Evolutionary conservation across 495 filamentous ascomycete genomes (phyloP).

Genomic region (Bacidia rubella): DNA sequence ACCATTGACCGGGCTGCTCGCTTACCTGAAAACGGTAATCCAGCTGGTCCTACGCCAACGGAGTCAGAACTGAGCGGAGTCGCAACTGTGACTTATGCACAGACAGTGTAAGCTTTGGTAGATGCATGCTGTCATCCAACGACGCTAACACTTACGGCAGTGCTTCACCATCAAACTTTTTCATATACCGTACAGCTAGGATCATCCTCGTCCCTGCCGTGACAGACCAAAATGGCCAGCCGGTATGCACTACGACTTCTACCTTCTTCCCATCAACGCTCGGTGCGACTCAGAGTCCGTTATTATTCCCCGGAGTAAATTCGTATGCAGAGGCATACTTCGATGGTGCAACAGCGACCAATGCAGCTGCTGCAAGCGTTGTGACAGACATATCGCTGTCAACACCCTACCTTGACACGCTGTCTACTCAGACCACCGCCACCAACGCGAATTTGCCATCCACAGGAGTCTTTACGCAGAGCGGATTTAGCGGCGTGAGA

Average conservation of each 20-base stretch:
- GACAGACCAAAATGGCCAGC: conserved; percentile 6
- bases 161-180: conserved; percentile 7
- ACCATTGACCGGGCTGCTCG: conserved; percentile 4
- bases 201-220: conserved; percentile 12
- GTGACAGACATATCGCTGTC: conserved; percentile 6
- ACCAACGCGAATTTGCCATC: not conserved
- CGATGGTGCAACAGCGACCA: conserved; percentile 3
- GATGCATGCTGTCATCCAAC: not conserved
- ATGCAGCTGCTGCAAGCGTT: not conserved
- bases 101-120: conserved; percentile 5
- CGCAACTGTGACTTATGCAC: conserved; percentile 9
- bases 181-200: conserved; percentile 11
- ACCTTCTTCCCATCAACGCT: conserved; percentile 9
- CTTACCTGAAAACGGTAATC: not conserved
- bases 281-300: conserved; percentile 1
- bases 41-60: conserved; percentile 3
- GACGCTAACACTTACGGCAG: conserved; percentile 4
- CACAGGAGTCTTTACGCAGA: not conserved
- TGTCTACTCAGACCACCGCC: not conserved
- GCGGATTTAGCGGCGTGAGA: not conserved
- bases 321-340: conserved; percentile 9
- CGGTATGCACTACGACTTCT: conserved; percentile 6
- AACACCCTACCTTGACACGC: conserved; percentile 4
- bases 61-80: not conserved
- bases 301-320: conserved; percentile 9